These are phyloP conservation scores for Verticillium albo-atrum DNA, from an alignment of 2,329 filamentous ascomycete species.

Conservation along the genomic window DNA sequence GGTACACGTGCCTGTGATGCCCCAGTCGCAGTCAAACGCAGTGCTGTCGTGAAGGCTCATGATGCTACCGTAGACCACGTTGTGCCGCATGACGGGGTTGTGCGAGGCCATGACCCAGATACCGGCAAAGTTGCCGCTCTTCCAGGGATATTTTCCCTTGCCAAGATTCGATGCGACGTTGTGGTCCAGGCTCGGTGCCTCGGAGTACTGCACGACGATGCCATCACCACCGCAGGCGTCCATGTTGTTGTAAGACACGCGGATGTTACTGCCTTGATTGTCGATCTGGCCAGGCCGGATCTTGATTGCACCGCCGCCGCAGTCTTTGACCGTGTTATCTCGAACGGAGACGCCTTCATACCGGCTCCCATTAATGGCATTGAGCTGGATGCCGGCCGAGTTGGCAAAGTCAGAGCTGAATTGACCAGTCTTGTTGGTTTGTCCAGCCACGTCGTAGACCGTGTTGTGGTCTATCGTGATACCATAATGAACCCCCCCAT, in stretches of 20 bases:
- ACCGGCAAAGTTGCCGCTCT: constrained; percentile 19
- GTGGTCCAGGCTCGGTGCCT: constrained; percentile 15
- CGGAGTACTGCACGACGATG: constrained; percentile 15
- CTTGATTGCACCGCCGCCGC: constrained; percentile 20
- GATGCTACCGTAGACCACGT: constrained; percentile 17
- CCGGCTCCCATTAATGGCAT: constrained; percentile 13
- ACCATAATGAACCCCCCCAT: constrained; percentile 16
- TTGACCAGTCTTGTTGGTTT: constrained; percentile 15
- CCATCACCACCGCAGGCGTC: constrained; percentile 17
- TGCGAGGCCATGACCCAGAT: constrained; percentile 19
- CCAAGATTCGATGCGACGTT: constrained; percentile 17
- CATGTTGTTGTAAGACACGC: constrained; percentile 14
- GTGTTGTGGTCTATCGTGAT: constrained; percentile 15
- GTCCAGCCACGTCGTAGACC: constrained; percentile 17
- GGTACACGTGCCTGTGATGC: constrained; percentile 18
- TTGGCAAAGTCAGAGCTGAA: constrained; percentile 9
- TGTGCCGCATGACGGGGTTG: constrained; percentile 14
- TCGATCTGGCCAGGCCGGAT: constrained; percentile 15
- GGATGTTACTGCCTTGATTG: constrained; percentile 12
- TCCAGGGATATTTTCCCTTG: constrained; percentile 17
- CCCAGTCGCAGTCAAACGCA: constrained; percentile 21
- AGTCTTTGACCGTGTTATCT: constrained; percentile 15
- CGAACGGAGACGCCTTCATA: constrained; percentile 16
- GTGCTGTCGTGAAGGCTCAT: constrained; percentile 17
- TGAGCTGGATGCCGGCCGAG: constrained; percentile 14